Conservation (phyloP, 805 yeast genomes). For the Metschnikowia gelsemii region DNA sequence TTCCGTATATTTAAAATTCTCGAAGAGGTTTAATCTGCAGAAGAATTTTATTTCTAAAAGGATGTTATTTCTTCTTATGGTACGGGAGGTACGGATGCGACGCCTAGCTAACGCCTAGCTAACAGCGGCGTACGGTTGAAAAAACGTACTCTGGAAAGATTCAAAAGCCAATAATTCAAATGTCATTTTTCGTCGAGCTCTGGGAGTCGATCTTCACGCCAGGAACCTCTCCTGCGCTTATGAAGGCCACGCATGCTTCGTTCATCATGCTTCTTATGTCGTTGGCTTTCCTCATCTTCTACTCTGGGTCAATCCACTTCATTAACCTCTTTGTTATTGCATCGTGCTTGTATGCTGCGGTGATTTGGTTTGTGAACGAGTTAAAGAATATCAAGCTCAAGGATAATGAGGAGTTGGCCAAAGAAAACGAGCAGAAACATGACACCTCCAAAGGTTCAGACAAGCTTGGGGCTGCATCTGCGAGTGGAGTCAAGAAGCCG, state of each 20-base stretch:
- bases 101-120: conserved; percentile 1
- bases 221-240: conserved; percentile 85
- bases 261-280: conserved; percentile 63
- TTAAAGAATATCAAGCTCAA: conserved; percentile 49
- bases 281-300: conserved; percentile 55
- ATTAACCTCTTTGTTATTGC: conserved; percentile 57
- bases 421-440: conserved; percentile 20
- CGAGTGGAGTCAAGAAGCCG: conserved; percentile 7
- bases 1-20: too few species aligned
- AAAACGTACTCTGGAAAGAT: not conserved
- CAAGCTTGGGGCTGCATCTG: conserved; percentile 16
- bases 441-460: conserved; percentile 7
- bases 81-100: not conserved
- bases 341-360: conserved; percentile 66
- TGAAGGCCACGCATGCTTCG: conserved; percentile 85
- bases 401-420: conserved; percentile 40
- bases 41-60: too few species aligned
- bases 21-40: too few species aligned
- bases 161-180: conserved; percentile 8
- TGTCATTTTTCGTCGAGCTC: conserved; percentile 58
- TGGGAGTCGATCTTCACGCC: conserved; percentile 94
- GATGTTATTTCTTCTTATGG: too few species aligned
- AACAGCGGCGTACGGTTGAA: not conserved
- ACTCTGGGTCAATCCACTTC: conserved; percentile 68
- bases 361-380: conserved; percentile 87